Evolutionary conservation across 495 filamentous ascomycete genomes (phyloP), one percentile per base, ranked within the genome.

Genomic region (Penicillium paxilli): DNA sequence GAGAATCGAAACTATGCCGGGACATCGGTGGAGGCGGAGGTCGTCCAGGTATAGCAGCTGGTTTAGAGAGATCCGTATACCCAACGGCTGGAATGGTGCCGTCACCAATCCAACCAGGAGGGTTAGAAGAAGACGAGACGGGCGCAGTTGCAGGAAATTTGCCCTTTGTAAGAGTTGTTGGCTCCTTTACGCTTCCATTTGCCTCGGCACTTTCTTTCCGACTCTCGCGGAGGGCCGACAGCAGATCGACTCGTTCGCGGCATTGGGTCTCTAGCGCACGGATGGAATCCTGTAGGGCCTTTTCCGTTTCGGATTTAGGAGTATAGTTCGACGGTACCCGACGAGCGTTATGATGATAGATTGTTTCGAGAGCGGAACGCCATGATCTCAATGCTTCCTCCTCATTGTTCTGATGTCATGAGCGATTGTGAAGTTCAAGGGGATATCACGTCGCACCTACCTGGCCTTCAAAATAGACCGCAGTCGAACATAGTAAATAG

Each of bases 401-500:
- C 72, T 98, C 91, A 66, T 98, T 92, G 61, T 91, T 91, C 91
- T 96, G 54, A 53, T 57, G 49, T 54, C 53, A 55, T 65, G 52
- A 65, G 62, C 57, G 10, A 50, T 51, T 48, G 22, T n/a, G n/a
- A n/a, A 24, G 22, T 20, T 42, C 35, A 54, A 54, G 47, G 54
- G 56, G 35, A 33, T 47, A 7, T 30, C 41, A 49, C n/a, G 40
- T 54, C 16, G 42, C 32, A 61, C 63, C 38, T 70, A 94, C 91
- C 81, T 96, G 88, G 62, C 87, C 86, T 69, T 97, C 92, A 68
- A 94, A 96, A 72, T 96, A 96, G 55, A 96, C 88, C 52, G 94
- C 94, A 9, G 92, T 98, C 1, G 92, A 96, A 70, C 91, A 96
- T 58, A 87, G 89, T 51, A 96, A 77, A 71, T 96, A 96, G 71